Conservation (phyloP, 768 basidiomycete genomes). For the Lepiota subincarnata region DNA sequence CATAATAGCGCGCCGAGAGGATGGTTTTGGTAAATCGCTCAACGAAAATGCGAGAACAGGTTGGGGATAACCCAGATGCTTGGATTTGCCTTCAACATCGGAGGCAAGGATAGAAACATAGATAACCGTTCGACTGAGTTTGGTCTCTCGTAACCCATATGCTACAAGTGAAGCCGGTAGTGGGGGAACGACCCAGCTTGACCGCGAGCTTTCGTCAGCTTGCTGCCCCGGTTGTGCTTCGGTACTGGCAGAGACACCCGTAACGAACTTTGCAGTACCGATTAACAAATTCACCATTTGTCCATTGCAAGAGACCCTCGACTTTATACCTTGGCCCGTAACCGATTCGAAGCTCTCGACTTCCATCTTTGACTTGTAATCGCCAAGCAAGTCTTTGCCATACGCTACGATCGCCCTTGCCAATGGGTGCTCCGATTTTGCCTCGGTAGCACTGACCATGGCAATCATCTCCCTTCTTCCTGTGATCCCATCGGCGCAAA, state of each 20-base stretch:
- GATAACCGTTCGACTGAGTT: constrained; percentile 78
- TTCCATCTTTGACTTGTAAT: constrained; percentile 39
- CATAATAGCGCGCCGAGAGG: constrained; percentile 76
- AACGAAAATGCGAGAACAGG: constrained; percentile 84
- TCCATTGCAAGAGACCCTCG: constrained; percentile 52
- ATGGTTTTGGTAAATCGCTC: constrained; percentile 82
- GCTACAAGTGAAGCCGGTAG: constrained; percentile 55
- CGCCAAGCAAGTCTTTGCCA: constrained; percentile 60
- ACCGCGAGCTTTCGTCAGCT: constrained; percentile 19
- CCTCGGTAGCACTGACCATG: constrained; percentile 83
- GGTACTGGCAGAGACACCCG: constrained; percentile 42
- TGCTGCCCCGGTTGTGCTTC: constrained; percentile 51
- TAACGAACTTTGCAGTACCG: constrained; percentile 73
- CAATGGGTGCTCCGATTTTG: constrained; percentile 92
- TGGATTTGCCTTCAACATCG: constrained; percentile 3
- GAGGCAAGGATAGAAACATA: constrained; percentile 63
- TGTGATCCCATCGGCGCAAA: constrained; percentile 62
- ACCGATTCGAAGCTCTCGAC: constrained; percentile 81
- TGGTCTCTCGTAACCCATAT: constrained; percentile 74
- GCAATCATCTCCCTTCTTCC: constrained; percentile 60
- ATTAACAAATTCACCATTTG: constrained; percentile 60
- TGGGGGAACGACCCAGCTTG: background rate
- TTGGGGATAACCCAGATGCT: constrained; percentile 32
- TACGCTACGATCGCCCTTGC: constrained; percentile 88
- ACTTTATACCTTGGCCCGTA: constrained; percentile 85